Evolutionary conservation across 2,329 filamentous ascomycete genomes (phyloP), one percentile per base, ranked within the genome.

Genomic region (Colletotrichum sp.): DNA sequence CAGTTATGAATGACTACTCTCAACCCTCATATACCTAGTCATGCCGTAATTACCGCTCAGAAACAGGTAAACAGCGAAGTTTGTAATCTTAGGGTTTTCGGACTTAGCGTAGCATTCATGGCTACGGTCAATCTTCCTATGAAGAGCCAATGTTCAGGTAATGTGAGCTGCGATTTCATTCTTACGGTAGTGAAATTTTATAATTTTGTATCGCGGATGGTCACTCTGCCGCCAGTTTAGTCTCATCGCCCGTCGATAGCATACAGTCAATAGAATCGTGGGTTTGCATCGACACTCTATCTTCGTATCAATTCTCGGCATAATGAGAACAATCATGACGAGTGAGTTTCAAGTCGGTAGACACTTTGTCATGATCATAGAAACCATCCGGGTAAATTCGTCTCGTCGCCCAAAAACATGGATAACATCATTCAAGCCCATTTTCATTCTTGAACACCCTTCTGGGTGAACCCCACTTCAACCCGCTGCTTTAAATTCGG

Each of bases 401-500:
- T 9, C 19, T 44, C 1, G 39, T n/a, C 1, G 5, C 39, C 39
- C 1, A n/a, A 44, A n/a, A 44, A 12, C 39, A 9, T 7, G 19
- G 19, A 44, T n/a, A 44, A 44, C 9, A 44, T 44, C 36, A n/a
- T n/a, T 12, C 0, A n/a, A 48, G 19, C 5, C 19, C 39, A n/a
- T 6, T 48, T 12, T n/a, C 39, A 12, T n/a, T 2, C 9, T 6
- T 48, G 9, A 6, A n/a, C 19, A n/a, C 39, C 39, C n/a, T 48
- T 48, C 19, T n/a, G 19, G 9, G 11, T 6, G 19, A 5, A 5
- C 3, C 19, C 39, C 39, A 11, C 39, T 12, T n/a, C 3, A 2
- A n/a, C n/a, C 6, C 5, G 0, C 1, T 48, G 19, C 9, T 12
- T 48, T 2, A 4, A 44, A n/a, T 1, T 39, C 36, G 2, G 2